Conservation (phyloP, 140 eudicot genomes). For the Cichorium intybus region DNA sequence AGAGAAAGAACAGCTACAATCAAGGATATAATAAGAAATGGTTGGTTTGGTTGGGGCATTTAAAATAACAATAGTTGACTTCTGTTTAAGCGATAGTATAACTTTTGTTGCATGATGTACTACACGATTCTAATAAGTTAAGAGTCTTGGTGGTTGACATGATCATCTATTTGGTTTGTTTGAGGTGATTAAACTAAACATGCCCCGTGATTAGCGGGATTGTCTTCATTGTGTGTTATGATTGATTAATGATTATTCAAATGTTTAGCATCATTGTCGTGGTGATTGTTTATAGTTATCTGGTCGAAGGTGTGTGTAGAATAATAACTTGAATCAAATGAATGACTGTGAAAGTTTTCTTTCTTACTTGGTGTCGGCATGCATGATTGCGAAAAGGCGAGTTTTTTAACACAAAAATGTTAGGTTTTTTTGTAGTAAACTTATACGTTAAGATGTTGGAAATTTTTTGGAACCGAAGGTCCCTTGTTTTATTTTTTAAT, state of each 20-base stretch:
- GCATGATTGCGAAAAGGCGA: background rate
- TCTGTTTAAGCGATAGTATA: conserved; percentile 6
- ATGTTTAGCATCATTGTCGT: conserved; percentile 6
- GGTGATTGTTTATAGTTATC: conserved; percentile 9
- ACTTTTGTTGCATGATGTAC: conserved; percentile 3
- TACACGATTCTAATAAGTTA: background rate
- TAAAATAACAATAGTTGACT: conserved; percentile 29
- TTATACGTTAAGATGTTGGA: too few relatives aligned
- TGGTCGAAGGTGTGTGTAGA: conserved; percentile 1
- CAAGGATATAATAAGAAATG: conserved; percentile 7
- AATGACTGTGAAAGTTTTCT: background rate
- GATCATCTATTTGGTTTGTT: conserved; percentile 9
- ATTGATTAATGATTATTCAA: conserved; percentile 17
- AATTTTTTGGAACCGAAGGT: too few relatives aligned
- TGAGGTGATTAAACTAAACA: conserved; percentile 1
- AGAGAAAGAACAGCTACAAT: conserved; percentile 7
- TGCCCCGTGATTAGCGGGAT: conserved; percentile 9
- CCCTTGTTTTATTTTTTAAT: too few relatives aligned
- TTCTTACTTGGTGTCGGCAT: background rate
- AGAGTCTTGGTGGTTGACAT: conserved; percentile 30
- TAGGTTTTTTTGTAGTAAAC: too few relatives aligned
- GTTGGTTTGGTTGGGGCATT: conserved; percentile 21
- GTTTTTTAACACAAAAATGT: too few relatives aligned
- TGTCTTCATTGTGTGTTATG: conserved; percentile 8
- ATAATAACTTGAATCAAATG: background rate